Base-by-base conservation (phyloP, 495 filamentous ascomycete species). In the Thermothielavioides terrestris region DNA sequence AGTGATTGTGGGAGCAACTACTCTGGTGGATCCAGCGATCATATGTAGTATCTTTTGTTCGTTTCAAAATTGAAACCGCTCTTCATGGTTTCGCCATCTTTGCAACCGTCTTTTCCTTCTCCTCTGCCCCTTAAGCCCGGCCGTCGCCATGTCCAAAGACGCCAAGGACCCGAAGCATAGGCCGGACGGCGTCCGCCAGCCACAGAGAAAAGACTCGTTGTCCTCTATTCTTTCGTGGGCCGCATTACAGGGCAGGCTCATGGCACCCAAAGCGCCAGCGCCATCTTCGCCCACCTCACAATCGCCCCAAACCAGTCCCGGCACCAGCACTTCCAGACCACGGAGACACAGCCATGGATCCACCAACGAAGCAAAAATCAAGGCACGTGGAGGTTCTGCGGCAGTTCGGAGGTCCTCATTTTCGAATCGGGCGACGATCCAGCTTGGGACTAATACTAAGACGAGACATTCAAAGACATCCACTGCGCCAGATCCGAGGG, bases 351-450 rank as follows among this genome's bases (percentile, higher is more conserved):
- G 62, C 53, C 54, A 61, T 22, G 54, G 58, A 42, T n/a, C 42
- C 47, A 53, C 52, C 35, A 31, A 20, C 41, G 60, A 61, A 38
- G 23, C 32, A 26, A 61, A 65, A 46, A 57, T 57, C 53, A 65
- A 61, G 62, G 58, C 60, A 61, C 62, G 60, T 61, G 57, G 37
- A 51, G 54, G 42, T 38, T 65, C 62, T 51, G 52, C 49, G 31
- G 45, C 58, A 22, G 52, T 55, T 52, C 60, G 62, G 46, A 53
- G 43, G 45, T 54, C 55, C 20, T 64, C 59, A 10, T 54, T 64
- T 21, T 52, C 57, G 45, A 51, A 42, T 20, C 30, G 49, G 39
- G 17, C 53, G 38, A 50, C 44, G 14, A 53, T 46, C 43, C 43
- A 55, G 46, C 49, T 55, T 49, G 55, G 47, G n/a, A 2, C 49